A percentile compares a stretch with the other conserved stretches of the same genome.
Conservation (phyloP, 108 stramenopile genomes). For the Conticribra guillardii region DNA sequence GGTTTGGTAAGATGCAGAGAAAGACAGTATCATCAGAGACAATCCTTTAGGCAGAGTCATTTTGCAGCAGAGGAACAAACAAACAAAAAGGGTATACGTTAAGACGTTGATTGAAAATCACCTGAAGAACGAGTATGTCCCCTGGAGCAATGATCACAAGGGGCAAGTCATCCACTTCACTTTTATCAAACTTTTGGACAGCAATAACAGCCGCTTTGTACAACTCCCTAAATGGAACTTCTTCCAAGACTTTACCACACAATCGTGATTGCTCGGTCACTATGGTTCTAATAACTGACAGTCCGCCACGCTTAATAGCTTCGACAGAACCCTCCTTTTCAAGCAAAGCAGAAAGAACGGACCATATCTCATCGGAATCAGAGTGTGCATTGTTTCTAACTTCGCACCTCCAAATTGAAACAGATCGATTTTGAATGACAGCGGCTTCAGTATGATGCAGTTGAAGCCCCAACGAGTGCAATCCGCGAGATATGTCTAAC, state of each 20-base stretch:
- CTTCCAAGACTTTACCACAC: constrained; percentile 55
- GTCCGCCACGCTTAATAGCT: constrained; percentile 62
- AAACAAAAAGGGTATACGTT: too few species aligned
- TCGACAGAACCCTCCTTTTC: constrained; percentile 55
- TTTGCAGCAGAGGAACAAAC: too few species aligned
- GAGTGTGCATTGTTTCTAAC: constrained; percentile 42
- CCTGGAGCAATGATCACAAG: constrained; percentile 58
- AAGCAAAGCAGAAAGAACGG: constrained; percentile 54
- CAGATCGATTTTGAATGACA: constrained; percentile 62
- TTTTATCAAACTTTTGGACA: constrained; percentile 63
- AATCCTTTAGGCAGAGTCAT: too few species aligned
- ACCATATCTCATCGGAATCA: constrained; percentile 73
- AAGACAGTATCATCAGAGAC: too few species aligned
- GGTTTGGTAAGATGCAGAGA: too few species aligned
- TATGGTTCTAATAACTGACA: constrained; percentile 71
- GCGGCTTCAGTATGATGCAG: constrained; percentile 80
- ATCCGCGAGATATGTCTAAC: constrained; percentile 71
- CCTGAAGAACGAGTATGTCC: constrained; percentile 77
- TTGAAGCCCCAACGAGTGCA: constrained; percentile 61
- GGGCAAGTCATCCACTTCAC: constrained; percentile 25
- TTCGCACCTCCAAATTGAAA: constrained; percentile 87
- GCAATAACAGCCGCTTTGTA: constrained; percentile 84
- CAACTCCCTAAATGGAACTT: constrained; percentile 61
- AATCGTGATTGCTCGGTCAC: constrained; percentile 60
- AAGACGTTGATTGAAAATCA: constrained; percentile 4